Evolutionary conservation across 2,329 filamentous ascomycete genomes (phyloP).

Genomic region (Diaporthe velutina): DNA sequence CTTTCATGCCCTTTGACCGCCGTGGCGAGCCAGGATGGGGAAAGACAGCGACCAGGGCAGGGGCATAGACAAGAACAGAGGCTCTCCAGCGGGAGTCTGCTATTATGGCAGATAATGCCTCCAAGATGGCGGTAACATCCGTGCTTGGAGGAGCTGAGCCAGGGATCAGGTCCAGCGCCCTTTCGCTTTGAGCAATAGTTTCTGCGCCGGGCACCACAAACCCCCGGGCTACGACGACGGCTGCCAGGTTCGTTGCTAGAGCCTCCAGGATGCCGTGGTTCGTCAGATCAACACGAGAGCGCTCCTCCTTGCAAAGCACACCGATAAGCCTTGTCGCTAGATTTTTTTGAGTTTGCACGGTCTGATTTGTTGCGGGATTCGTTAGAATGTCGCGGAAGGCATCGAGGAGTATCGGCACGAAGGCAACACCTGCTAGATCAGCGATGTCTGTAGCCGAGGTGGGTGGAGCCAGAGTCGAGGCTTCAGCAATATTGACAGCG

Average conservation of each 20-base stretch:
- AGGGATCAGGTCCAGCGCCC: slow-evolving; percentile 70
- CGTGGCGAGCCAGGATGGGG: slow-evolving; percentile 68
- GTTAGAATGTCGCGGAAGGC: slow-evolving; percentile 70
- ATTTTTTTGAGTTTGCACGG: slow-evolving; percentile 71
- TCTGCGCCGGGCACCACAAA: slow-evolving; percentile 77
- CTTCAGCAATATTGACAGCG: slow-evolving; percentile 78
- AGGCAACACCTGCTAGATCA: slow-evolving; percentile 74
- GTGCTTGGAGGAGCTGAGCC: slow-evolving; percentile 69
- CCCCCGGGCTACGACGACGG: slow-evolving; percentile 76
- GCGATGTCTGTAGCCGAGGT: slow-evolving; percentile 61
- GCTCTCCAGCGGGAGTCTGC: slow-evolving; percentile 84
- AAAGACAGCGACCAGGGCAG: slow-evolving; percentile 77
- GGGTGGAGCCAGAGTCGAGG: slow-evolving; percentile 68
- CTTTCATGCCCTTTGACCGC: slow-evolving; percentile 60
- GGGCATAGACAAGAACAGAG: slow-evolving; percentile 77
- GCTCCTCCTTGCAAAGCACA: slow-evolving; percentile 75
- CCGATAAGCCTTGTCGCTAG: slow-evolving; percentile 70
- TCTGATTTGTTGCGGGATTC: slow-evolving; percentile 8
- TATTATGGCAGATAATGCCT: slow-evolving; percentile 82
- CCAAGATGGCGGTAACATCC: slow-evolving; percentile 77
- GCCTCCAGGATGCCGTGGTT: slow-evolving; percentile 82
- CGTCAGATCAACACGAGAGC: slow-evolving; percentile 78
- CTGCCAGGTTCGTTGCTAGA: slow-evolving; percentile 79
- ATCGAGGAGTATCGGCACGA: slow-evolving; percentile 71
- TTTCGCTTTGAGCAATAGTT: slow-evolving; percentile 64